phyloP scores from a whole-genome alignment of 2,329 filamentous ascomycete species.

The Chaetomiaceae sp. region DNA sequence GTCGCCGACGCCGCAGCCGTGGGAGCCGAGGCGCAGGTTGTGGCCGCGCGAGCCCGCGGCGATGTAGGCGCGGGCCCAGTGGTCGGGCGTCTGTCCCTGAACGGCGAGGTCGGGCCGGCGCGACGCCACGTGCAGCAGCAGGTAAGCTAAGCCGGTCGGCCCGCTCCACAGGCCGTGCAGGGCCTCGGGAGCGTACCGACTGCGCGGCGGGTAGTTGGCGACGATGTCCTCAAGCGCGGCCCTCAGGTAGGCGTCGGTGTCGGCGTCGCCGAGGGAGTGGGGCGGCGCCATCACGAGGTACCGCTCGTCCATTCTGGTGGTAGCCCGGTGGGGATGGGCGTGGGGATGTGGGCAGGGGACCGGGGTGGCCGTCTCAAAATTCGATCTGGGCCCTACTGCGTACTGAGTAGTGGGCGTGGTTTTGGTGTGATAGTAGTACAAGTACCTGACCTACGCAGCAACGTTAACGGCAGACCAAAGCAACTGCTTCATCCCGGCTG shows the following conservation, averaged over 20 bases:
- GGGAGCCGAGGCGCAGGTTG: slow-evolving; percentile 32
- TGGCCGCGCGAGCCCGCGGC: slow-evolving; percentile 31
- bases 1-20: slow-evolving; percentile 43
- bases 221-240: slow-evolving; percentile 34
- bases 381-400: no score
- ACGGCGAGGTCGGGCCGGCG: slow-evolving; percentile 39
- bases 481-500: no score
- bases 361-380: no score
- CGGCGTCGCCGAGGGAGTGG: slow-evolving; percentile 25
- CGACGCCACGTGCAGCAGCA: slow-evolving; percentile 45
- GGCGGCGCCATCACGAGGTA: slow-evolving; percentile 33
- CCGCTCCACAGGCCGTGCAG: slow-evolving; percentile 47
- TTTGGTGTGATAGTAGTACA: no score
- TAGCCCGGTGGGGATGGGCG: no score
- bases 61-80: slow-evolving; percentile 46
- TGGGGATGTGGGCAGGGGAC: no score
- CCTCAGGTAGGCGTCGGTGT: slow-evolving; percentile 27
- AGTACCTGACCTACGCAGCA: no score
- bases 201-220: slow-evolving; percentile 31
- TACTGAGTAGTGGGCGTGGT: no score
- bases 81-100: slow-evolving; percentile 34
- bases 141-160: slow-evolving; percentile 49
- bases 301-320: slow-evolving; percentile 6
- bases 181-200: slow-evolving; percentile 29
- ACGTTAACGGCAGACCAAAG: no score